Evolutionary conservation across 768 basidiomycete genomes (phyloP).

Genomic region (Lentinus brumalis): DNA sequence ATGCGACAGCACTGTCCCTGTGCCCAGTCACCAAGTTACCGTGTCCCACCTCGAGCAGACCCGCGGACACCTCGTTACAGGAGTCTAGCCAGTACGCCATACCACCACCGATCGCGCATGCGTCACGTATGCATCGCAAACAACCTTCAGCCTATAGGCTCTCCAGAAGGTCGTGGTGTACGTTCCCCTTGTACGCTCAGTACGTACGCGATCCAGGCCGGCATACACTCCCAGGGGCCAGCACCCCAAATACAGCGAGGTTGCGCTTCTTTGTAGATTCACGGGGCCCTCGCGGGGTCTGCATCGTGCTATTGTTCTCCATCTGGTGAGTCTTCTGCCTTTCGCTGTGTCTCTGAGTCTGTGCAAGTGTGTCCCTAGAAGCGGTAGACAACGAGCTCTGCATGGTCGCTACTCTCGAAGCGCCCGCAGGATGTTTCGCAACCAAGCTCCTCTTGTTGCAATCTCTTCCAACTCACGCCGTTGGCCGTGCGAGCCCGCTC

Average conservation of each 20-base stretch:
- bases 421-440: no score
- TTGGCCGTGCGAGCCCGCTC: no score
- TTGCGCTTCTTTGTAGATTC: background rate
- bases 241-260: background rate
- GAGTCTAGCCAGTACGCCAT: background rate
- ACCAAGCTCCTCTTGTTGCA: no score
- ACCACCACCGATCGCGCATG: background rate
- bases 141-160: slow-evolving; percentile 10
- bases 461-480: no score
- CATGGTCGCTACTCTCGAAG: no score
- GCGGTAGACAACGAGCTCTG: no score
- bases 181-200: background rate
- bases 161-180: background rate
- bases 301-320: no score
- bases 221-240: background rate
- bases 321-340: no score
- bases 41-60: no score
- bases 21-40: background rate
- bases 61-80: background rate
- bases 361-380: no score
- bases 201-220: background rate
- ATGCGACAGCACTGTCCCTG: background rate
- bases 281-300: no score
- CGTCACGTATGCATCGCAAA: slow-evolving; percentile 2
- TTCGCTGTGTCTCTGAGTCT: no score